Evolutionary conservation across 139 green algal species (phyloP).

Genomic region (Chlorella ohadii): DNA sequence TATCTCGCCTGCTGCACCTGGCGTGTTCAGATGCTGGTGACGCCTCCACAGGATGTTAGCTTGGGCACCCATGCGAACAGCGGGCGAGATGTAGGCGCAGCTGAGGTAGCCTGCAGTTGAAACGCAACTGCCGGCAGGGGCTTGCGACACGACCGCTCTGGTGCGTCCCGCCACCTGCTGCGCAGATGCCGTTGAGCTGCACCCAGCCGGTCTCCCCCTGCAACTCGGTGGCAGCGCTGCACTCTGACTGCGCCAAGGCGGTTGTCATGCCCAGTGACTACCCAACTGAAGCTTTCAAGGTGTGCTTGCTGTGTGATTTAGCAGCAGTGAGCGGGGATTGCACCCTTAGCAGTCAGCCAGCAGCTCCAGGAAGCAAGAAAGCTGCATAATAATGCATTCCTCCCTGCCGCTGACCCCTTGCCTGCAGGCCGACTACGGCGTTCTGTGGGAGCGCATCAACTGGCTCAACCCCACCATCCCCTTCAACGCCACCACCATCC

Average conservation of each 20-base stretch:
- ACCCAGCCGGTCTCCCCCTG: not conserved
- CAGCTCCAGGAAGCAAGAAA: too few species aligned
- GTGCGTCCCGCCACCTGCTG: not conserved
- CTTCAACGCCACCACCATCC: not conserved
- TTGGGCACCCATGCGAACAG: too few species aligned
- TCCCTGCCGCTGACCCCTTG: not conserved
- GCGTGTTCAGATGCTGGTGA: too few species aligned
- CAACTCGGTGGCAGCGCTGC: slow-evolving; percentile 19
- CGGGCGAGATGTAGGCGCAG: too few species aligned
- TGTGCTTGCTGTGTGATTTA: not conserved
- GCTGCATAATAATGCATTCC: too few species aligned
- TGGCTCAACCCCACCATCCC: slow-evolving; percentile 21
- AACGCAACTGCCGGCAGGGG: too few species aligned
- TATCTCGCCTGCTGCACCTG: too few species aligned
- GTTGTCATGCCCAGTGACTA: not conserved
- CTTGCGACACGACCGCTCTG: not conserved
- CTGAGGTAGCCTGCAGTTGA: too few species aligned
- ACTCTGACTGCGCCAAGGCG: not conserved
- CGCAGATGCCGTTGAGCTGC: not conserved
- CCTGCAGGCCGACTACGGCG: not conserved
- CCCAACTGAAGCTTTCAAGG: not conserved
- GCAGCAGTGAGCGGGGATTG: not conserved
- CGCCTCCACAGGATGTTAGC: too few species aligned
- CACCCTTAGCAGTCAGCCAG: too few species aligned
- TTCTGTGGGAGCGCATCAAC: slow-evolving; percentile 5